phyloP scores from a whole-genome alignment of 2,329 filamentous ascomycete genomes.

The Colletotrichum chlorophyti region DNA sequence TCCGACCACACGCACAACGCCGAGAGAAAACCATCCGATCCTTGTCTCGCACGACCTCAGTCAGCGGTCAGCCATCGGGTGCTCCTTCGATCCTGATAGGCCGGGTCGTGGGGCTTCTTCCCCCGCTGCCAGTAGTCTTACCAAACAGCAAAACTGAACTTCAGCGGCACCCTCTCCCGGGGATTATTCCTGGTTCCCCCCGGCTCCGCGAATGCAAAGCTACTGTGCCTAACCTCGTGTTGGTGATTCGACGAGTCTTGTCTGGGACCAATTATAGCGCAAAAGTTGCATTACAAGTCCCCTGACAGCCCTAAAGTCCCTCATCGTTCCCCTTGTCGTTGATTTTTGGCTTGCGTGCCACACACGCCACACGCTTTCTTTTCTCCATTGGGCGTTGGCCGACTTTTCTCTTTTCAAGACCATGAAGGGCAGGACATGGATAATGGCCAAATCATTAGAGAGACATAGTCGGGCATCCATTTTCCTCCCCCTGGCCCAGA shows the following conservation, averaged over 20 bases:
- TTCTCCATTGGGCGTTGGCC: not conserved
- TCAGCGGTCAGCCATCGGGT: constrained; percentile 11
- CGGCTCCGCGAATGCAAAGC: constrained; percentile 22
- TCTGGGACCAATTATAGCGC: constrained; percentile 18
- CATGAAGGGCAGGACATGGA: not conserved
- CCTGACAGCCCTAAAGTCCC: constrained; percentile 6
- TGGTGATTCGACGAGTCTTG: constrained; percentile 4
- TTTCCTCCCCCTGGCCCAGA: not conserved
- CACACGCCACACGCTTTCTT: not conserved
- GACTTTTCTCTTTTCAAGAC: too few species aligned
- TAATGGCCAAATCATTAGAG: constrained; percentile 7
- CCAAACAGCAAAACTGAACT: not conserved
- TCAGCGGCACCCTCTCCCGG: not conserved
- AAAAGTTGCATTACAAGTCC: not conserved
- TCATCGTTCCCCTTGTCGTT: not conserved
- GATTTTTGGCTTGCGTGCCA: not conserved
- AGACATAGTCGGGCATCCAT: constrained; percentile 15
- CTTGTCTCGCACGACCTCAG: constrained; percentile 4
- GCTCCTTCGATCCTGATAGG: constrained; percentile 9
- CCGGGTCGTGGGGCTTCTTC: not conserved
- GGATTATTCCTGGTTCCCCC: constrained; percentile 9
- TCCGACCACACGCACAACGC: not conserved
- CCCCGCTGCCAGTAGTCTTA: not conserved
- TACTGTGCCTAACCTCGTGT: constrained; percentile 28
- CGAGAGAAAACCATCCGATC: constrained; percentile 4